These are phyloP conservation scores for Fusarium buxicola DNA, from an alignment of 2,329 filamentous ascomycete species.

Conservation along the genomic window DNA sequence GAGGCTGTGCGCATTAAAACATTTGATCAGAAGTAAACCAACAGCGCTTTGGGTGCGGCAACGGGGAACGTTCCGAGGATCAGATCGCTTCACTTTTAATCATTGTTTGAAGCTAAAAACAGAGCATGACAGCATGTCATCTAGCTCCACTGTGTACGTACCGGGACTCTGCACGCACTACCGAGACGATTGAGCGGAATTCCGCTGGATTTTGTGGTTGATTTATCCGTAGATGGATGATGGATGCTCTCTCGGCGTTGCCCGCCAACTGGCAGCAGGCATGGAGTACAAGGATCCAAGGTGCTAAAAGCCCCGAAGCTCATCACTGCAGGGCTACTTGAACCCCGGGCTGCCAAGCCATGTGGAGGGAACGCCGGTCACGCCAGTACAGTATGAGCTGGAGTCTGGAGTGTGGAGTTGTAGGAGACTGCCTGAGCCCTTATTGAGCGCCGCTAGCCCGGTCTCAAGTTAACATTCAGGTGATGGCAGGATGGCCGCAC, in stretches of 20 bases:
- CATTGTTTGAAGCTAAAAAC: conserved; percentile 13
- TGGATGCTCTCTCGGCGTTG: conserved; percentile 3
- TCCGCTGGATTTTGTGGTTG: conserved; percentile 5
- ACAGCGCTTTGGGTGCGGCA: conserved; percentile 3
- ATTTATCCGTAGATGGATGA: too few relatives aligned
- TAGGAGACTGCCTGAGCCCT: conserved; percentile 12
- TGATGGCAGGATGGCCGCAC: conserved; percentile 30
- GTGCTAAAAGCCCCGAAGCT: conserved; percentile 4
- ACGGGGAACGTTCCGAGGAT: conserved; percentile 10
- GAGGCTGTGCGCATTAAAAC: conserved; percentile 22
- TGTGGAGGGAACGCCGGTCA: conserved; percentile 30
- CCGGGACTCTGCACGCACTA: conserved; percentile 16
- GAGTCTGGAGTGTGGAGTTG: conserved; percentile 16
- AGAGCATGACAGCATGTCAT: conserved; percentile 29
- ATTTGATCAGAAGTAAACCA: conserved; percentile 16
- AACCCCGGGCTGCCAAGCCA: conserved; percentile 29
- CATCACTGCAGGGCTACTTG: conserved; percentile 11
- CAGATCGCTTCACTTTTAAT: conserved; percentile 14
- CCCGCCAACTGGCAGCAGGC: too few relatives aligned
- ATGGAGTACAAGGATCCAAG: background rate
- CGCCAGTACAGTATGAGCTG: conserved; percentile 23
- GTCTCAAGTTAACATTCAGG: conserved; percentile 40
- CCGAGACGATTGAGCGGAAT: conserved; percentile 11
- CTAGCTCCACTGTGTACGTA: conserved; percentile 6
- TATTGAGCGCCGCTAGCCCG: conserved; percentile 25